These are phyloP conservation scores for Rickenella mellea DNA, from an alignment of 768 basidiomycete genomes.

Conservation along the genomic window DNA sequence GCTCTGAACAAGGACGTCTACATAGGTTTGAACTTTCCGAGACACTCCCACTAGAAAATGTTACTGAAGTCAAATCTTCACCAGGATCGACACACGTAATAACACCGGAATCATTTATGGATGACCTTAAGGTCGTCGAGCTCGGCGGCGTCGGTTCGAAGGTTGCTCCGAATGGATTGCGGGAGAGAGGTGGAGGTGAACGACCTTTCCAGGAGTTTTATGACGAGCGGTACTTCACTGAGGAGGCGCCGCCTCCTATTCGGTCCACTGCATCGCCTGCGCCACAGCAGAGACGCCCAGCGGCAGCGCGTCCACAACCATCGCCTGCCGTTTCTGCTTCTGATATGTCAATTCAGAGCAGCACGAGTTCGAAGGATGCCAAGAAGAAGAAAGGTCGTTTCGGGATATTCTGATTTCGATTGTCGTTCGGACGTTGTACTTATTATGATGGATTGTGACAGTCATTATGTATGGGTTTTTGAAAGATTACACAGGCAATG, in stretches of 20 bases:
- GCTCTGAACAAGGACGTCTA: slow-evolving; percentile 79
- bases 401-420: too few species aligned
- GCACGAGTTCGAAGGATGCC: too few species aligned
- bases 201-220: slow-evolving; percentile 67
- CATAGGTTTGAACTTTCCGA: slow-evolving; percentile 55
- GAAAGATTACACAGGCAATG: too few species aligned
- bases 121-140: slow-evolving; percentile 82
- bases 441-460: too few species aligned
- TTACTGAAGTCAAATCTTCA: slow-evolving; percentile 1
- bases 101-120: slow-evolving; percentile 77
- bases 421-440: too few species aligned
- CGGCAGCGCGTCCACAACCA: too few species aligned
- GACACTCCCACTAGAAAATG: background rate
- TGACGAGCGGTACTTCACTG: slow-evolving; percentile 67
- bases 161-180: slow-evolving; percentile 60
- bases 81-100: slow-evolving; percentile 83
- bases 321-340: too few species aligned
- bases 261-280: slow-evolving; percentile 25
- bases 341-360: too few species aligned
- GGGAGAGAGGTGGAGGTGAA: slow-evolving; percentile 32
- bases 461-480: too few species aligned
- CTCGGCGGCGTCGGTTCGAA: slow-evolving; percentile 78
- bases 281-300: too few species aligned
- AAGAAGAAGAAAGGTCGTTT: too few species aligned
- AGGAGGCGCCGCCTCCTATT: slow-evolving; percentile 49